Evolutionary conservation across 306 rosid species (phyloP), one percentile per base, ranked within the genome.

Genomic region (Benincasa hispida): DNA sequence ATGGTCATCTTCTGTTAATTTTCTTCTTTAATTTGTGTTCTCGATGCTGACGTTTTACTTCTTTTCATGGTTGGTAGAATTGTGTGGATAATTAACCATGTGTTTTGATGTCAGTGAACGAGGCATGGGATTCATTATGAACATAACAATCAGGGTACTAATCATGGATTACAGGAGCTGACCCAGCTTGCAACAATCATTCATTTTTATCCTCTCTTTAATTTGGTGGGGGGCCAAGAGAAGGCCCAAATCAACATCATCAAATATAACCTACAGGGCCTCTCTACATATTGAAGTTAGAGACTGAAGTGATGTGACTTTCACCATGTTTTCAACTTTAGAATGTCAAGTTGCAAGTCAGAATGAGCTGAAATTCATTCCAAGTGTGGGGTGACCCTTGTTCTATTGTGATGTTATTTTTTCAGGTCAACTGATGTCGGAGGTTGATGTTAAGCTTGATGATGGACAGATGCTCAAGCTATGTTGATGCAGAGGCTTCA

Each of bases 401-500:
- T 42, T 30, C 17, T 48, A 8, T 72, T 34, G 22, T 73, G 63
- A 37, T 51, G 59, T 73, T 73, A 18, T 51, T 53, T 51, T n/a
- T 73, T 74, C 51, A 74, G 55, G 74, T 68, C 74, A 68, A 68
- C 28, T 68, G 56, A 24, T 41, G 54, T 68, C 42, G 34, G 73
- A 78, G 45, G 41, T 63, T 28, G 75, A 8, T 22, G 41, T 66
- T 75, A 67, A 62, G 72, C 62, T 67, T 50, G 73, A 58, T 27
- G 84, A 35, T 17, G 79, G 48, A 72, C 69, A 15, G 30, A 68
- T 17, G 51, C 77, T 56, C 21, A 77, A 54, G 6, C 34, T 75
- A 19, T 61, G 59, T 57, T 73, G 89, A 78, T 85, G 90, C 18
- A 53, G 74, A 68, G 91, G 89, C 86, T 79, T 75, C 63, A 62